A percentile compares a stretch with the other conserved stretches of the same genome.
phyloP scores from a whole-genome alignment of 768 basidiomycete species.

The Mycena polygramma region DNA sequence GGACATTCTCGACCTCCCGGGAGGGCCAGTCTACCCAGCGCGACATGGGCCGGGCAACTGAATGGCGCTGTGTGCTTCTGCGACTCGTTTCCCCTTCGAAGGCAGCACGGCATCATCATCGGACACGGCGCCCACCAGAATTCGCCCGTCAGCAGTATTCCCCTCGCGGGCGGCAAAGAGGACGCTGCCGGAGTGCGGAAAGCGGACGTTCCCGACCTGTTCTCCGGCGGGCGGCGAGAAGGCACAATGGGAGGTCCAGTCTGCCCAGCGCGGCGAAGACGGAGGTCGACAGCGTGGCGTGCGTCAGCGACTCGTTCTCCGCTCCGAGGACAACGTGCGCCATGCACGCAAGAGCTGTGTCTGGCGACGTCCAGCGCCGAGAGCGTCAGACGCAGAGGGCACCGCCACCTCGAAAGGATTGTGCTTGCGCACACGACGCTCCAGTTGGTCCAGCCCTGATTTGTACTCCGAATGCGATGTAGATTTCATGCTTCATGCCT shows the following conservation, averaged over 20 bases:
- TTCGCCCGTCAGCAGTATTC: too few relatives aligned
- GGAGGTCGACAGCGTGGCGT: conserved; percentile 87
- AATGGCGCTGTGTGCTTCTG: too few relatives aligned
- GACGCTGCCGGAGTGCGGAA: too few relatives aligned
- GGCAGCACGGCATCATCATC: too few relatives aligned
- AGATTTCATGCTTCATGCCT: neutral
- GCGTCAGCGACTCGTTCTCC: conserved; percentile 99
- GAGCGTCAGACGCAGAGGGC: conserved; percentile 96
- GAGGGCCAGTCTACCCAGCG: too few relatives aligned
- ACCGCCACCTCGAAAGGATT: conserved; percentile 94
- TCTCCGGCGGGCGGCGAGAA: conserved; percentile 60
- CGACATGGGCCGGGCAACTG: too few relatives aligned
- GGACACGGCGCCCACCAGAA: too few relatives aligned
- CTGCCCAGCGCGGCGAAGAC: neutral
- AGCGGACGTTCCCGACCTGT: too few relatives aligned
- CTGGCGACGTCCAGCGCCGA: conserved; percentile 83
- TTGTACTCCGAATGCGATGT: conserved; percentile 17
- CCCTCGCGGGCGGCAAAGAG: too few relatives aligned
- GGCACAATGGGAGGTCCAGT: conserved; percentile 70
- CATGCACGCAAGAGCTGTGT: conserved; percentile 93
- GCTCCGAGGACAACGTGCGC: conserved; percentile 98
- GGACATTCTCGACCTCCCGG: too few relatives aligned
- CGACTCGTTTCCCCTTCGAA: too few relatives aligned
- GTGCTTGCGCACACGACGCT: conserved; percentile 92
- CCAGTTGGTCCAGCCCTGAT: conserved; percentile 90